Evolutionary conservation across 371 early-diverging fungal genomes (phyloP).

Genomic region (Mortierella sp.): DNA sequence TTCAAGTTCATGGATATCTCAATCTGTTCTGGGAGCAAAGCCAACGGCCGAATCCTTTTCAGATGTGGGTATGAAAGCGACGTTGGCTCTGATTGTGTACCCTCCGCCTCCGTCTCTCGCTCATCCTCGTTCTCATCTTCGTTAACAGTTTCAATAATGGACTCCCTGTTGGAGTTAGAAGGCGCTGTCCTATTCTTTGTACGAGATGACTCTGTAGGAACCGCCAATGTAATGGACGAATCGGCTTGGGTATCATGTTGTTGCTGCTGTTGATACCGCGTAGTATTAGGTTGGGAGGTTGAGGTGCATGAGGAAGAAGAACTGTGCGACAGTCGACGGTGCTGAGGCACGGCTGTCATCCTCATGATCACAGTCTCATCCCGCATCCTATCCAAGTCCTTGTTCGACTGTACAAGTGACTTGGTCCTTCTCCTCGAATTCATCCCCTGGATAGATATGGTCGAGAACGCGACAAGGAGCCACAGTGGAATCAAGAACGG

Average conservation of each 20-base stretch:
- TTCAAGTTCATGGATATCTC: constrained; percentile 33
- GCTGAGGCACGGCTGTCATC: no score
- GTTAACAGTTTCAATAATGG: no score
- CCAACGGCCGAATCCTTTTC: constrained; percentile 16
- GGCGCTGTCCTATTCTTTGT: no score
- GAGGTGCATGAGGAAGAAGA: no score
- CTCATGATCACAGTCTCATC: constrained; percentile 18
- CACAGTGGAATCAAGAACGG: constrained; percentile 43
- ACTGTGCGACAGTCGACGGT: no score
- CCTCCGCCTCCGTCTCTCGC: neutral
- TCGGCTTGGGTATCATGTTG: neutral
- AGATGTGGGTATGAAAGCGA: constrained; percentile 45
- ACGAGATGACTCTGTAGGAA: no score
- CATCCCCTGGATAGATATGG: constrained; percentile 35
- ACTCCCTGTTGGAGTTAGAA: no score
- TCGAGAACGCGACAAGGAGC: constrained; percentile 35
- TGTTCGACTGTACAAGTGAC: constrained; percentile 2
- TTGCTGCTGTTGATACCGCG: neutral
- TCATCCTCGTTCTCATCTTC: no score
- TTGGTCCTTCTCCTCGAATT: constrained; percentile 39
- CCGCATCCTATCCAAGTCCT: constrained; percentile 12
- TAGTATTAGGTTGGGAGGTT: no score
- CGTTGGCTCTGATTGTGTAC: neutral
- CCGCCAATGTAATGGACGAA: no score
- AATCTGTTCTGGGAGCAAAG: constrained; percentile 25